These are phyloP conservation scores for Escovopsis weberi DNA, from an alignment of 2,329 filamentous ascomycete species.

Conservation along the genomic window DNA sequence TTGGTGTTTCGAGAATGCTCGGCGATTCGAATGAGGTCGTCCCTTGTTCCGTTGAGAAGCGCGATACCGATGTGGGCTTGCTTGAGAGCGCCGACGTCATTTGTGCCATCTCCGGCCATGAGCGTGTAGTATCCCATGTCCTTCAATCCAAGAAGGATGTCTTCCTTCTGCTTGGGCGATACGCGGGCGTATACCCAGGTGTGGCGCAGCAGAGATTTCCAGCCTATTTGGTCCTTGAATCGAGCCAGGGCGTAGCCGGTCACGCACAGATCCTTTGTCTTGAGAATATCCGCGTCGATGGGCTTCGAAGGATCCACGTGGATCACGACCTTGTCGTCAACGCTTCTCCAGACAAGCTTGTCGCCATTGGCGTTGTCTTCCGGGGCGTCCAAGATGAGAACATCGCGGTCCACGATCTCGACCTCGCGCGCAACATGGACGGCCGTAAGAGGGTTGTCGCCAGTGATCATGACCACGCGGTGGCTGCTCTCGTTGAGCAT, in stretches of 20 bases:
- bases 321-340: conserved; percentile 79
- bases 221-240: conserved; percentile 67
- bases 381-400: conserved; percentile 86
- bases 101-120: conserved; percentile 97
- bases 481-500: conserved; percentile 99
- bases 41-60: conserved; percentile 82
- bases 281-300: conserved; percentile 67
- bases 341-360: conserved; percentile 82
- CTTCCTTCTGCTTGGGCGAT: conserved; percentile 97
- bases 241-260: conserved; percentile 88
- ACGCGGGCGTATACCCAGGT: conserved; percentile 98
- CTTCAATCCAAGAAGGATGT: conserved; percentile 91
- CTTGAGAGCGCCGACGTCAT: conserved; percentile 94
- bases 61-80: conserved; percentile 96
- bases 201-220: conserved; percentile 66
- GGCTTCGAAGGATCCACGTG: conserved; percentile 71
- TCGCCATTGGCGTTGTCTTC: conserved; percentile 74
- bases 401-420: conserved; percentile 92
- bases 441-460: conserved; percentile 92
- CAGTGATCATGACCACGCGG: conserved; percentile 97
- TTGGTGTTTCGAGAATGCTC: conserved; percentile 89
- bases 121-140: conserved; percentile 95
- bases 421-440: conserved; percentile 91
- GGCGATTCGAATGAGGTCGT: conserved; percentile 80
- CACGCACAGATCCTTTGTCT: conserved; percentile 81